A percentile compares a stretch with the other conserved stretches of the same genome.
phyloP scores from a whole-genome alignment of 2,329 filamentous ascomycete genomes.

The Colletotrichum paranaense region DNA sequence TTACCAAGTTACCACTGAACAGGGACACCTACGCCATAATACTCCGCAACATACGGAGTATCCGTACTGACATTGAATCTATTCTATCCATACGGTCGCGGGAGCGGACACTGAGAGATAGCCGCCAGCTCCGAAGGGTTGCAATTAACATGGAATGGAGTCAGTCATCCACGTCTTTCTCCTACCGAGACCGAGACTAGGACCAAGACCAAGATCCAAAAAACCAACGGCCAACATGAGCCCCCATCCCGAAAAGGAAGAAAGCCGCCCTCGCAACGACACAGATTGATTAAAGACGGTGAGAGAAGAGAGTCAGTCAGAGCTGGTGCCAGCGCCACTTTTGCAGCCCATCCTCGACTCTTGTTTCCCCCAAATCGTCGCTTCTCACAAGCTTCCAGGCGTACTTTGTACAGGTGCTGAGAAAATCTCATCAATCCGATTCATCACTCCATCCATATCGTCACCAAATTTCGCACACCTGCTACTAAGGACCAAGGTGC shows the following conservation, averaged over 20 bases:
- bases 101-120: neutral
- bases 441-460: constrained; percentile 9
- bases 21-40: too few relatives aligned
- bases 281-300: constrained; percentile 30
- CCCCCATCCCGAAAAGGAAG: constrained; percentile 8
- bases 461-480: constrained; percentile 12
- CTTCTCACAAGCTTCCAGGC: neutral
- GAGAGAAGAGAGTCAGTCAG: constrained; percentile 24
- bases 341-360: neutral
- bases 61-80: neutral
- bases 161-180: neutral
- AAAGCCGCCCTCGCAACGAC: neutral
- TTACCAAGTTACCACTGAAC: too few relatives aligned
- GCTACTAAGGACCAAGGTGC: constrained; percentile 1
- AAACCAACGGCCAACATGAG: constrained; percentile 4
- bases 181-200: constrained; percentile 19
- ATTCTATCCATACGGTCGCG: neutral
- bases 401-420: neutral
- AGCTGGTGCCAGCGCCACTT: neutral
- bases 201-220: neutral
- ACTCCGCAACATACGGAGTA: too few relatives aligned
- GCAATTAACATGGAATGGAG: constrained; percentile 8
- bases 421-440: constrained; percentile 18
- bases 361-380: neutral
- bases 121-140: neutral